phyloP scores from a whole-genome alignment of 148 eudicot species.

The Cornus suecica region DNA sequence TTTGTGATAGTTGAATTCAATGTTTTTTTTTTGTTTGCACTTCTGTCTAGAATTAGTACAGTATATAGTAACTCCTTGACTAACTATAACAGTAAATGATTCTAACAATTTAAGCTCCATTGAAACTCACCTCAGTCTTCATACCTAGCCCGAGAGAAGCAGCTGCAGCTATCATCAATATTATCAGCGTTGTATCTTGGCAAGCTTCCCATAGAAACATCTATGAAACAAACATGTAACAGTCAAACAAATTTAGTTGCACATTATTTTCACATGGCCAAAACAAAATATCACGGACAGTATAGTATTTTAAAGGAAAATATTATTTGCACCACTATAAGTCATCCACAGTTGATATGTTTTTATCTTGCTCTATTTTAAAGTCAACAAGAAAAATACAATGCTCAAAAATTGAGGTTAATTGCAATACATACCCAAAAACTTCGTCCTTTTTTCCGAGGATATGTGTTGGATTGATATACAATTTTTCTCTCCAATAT shows the following conservation, averaged over 20 bases:
- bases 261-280: neutral
- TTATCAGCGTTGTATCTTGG: constrained; percentile 76
- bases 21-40: too few relatives aligned
- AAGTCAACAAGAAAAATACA: neutral
- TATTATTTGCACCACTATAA: too few relatives aligned
- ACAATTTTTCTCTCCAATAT: constrained; percentile 47
- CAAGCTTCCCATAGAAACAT: constrained; percentile 91
- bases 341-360: too few relatives aligned
- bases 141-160: constrained; percentile 91
- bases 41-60: too few relatives aligned
- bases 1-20: too few relatives aligned
- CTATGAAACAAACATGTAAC: constrained; percentile 30
- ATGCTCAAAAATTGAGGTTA: neutral
- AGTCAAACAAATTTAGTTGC: neutral
- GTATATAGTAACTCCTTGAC: too few relatives aligned
- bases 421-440: constrained; percentile 53
- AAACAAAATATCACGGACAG: too few relatives aligned
- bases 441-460: constrained; percentile 71
- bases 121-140: constrained; percentile 74
- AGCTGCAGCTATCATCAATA: constrained; percentile 92
- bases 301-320: too few relatives aligned
- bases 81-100: neutral
- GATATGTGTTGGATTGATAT: constrained; percentile 92
- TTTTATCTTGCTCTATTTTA: neutral
- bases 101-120: neutral